Base-by-base conservation (phyloP, 2,329 filamentous ascomycete species). In the Trichoderma koningiopsis region DNA sequence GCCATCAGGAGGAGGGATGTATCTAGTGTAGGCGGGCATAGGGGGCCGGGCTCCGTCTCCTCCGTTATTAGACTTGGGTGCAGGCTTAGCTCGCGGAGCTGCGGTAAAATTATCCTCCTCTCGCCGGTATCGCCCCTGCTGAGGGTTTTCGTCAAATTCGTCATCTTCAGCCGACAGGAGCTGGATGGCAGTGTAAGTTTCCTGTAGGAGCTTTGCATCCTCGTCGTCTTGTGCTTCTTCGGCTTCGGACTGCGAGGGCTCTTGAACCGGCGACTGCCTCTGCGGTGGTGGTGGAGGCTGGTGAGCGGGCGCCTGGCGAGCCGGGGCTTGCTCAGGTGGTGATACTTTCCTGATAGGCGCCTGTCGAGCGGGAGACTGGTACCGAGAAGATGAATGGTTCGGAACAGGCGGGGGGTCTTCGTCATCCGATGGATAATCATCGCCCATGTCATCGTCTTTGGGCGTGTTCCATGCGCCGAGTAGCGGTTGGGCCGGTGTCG, bases 391-490 rank as follows among this genome's bases (percentile, higher is more conserved):
- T 68, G 73, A 78, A 49, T 84, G 82, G 69, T 78, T 79, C 19
- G 83, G 82, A 33, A 82, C 79, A 11, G 80, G 80, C 1, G 81
- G 81, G 16, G 75, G 80, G 35, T 76, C 72, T 52, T 82, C 82
- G 65, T 79, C 79, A 11, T 67, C 64, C 29, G 77, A 75, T 31
- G 77, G 76, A 52, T 87, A 80, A 3, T 87, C 78, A 22, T 81
- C 81, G 64, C 87, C 86, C 6, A 60, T 31, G 22, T 37, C 29
- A 71, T 82, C 81, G 68, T 72, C 74, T 27, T 81, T 78, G 27
- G 86, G 84, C 73, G 84, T 87, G 70, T 82, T 81, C 82, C 83
- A 85, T 6, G 85, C 86, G 70, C 82, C 80, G 14, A 83, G 82
- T 1, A 72, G 69, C 56, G 83, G 79, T 59, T 87, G 86, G 59